Evolutionary conservation across 2,329 filamentous ascomycete species (phyloP), one percentile per base, ranked within the genome.

Genomic region (Cladobotryum protrusum): DNA sequence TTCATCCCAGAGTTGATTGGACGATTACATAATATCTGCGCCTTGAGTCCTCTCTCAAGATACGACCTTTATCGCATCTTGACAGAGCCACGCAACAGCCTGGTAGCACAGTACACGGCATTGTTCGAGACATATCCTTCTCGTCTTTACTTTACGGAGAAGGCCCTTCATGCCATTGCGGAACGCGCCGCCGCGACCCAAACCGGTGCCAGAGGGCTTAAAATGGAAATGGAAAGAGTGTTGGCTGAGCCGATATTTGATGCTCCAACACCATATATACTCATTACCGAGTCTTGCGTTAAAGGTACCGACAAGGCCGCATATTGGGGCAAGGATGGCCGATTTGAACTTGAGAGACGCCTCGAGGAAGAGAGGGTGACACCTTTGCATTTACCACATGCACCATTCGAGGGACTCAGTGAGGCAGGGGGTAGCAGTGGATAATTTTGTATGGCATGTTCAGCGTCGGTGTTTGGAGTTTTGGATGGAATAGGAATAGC

Each of bases 1-100:
- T 89, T 96, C 63, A 96, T 96, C 48, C 91, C 91, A 1, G 91
- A 96, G 69, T 76, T 96, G n/a, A 86, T 97, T 47, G 93, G 93
- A n/a, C 87, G 93, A 15, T 83, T 99, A 43, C 92, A 95, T 47
- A 89, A 96, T 52, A 86, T 90, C 44, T 90, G 89, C 53, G 88
- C 93, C 0, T 79, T 99, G 0, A 85, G 88, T 13, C 84, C 89
- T 0, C 76, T 99, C 1, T 81, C 79, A 2, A 71, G 77, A 13
- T 63, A 75, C 19, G 80, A 85, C 52, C 81, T 99, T 12, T 82
- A 92, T 47, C 84, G 91, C 47, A 93, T 99, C 54, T 77, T 99
- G 36, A 96, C 89, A 0, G 92, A 97, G 65, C 93, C 93, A 1
- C 83, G 87, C 51, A 96, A 96, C 70, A 89, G 85, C 47, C 78